Evolutionary conservation across 768 basidiomycete species (phyloP).

Genomic region (Agrocybe praecox): DNA sequence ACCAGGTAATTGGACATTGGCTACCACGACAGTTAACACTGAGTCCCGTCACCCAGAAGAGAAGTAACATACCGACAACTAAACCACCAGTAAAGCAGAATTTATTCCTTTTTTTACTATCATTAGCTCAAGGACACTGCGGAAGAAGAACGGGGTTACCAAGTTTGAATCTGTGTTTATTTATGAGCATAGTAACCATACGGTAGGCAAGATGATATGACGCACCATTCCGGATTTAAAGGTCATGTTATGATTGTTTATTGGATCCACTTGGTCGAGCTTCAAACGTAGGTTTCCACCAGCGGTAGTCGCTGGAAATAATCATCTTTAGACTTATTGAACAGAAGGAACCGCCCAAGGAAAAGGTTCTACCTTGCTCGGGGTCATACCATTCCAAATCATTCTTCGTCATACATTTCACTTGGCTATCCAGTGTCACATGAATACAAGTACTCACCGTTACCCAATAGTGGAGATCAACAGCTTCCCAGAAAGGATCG

Average conservation of each 20-base stretch:
- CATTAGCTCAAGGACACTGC: not conserved
- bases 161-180: slow-evolving; percentile 28
- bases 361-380: slow-evolving; percentile 20
- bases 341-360: not conserved
- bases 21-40: slow-evolving; percentile 12
- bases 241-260: slow-evolving; percentile 60
- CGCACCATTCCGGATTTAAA: slow-evolving; percentile 50
- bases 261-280: slow-evolving; percentile 46
- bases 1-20: slow-evolving; percentile 35
- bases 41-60: not conserved
- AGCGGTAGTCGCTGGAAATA: slow-evolving; percentile 53
- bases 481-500: slow-evolving; percentile 54
- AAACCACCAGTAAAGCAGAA: slow-evolving; percentile 77
- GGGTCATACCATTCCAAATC: slow-evolving; percentile 79
- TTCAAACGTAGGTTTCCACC: slow-evolving; percentile 71
- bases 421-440: not conserved
- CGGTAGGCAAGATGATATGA: slow-evolving; percentile 8
- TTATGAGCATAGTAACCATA: not conserved
- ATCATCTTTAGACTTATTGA: not conserved
- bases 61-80: slow-evolving; percentile 37
- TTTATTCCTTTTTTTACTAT: slow-evolving; percentile 33
- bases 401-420: slow-evolving; percentile 21
- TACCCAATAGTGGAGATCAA: slow-evolving; percentile 62
- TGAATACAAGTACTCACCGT: slow-evolving; percentile 29
- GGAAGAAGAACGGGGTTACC: slow-evolving; percentile 13